A percentile compares a stretch with the other conserved stretches of the same genome.
These are phyloP conservation scores for Thelonectria blattea DNA, from an alignment of 2,329 filamentous ascomycete species.

Conservation along the genomic window DNA sequence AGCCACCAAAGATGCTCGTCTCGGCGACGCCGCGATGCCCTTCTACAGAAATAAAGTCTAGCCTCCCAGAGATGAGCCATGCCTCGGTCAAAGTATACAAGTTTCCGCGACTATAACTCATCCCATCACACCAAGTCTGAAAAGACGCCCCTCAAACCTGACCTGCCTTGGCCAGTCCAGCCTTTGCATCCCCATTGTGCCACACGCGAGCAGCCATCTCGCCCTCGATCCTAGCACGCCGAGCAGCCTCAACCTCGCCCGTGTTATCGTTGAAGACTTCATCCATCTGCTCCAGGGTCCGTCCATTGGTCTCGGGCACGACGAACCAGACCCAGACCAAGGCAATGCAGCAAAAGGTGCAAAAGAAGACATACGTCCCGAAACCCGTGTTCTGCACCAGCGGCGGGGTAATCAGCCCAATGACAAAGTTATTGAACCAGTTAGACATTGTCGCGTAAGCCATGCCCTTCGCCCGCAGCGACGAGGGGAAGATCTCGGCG, in stretches of 20 bases:
- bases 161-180: not conserved
- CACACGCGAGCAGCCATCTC: slow-evolving; percentile 1
- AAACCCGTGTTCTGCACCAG: slow-evolving; percentile 57
- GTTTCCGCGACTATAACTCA: no score
- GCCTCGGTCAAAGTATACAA: no score
- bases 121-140: not conserved
- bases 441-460: not conserved
- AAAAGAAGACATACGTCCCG: slow-evolving; percentile 66
- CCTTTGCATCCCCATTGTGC: slow-evolving; percentile 11
- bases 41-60: no score
- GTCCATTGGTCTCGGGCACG: slow-evolving; percentile 63
- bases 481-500: slow-evolving; percentile 6
- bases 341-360: slow-evolving; percentile 64
- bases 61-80: no score
- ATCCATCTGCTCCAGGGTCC: slow-evolving; percentile 62
- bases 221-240: slow-evolving; percentile 5
- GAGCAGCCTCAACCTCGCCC: slow-evolving; percentile 27
- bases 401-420: slow-evolving; percentile 40
- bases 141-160: not conserved
- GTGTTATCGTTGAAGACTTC: slow-evolving; percentile 39
- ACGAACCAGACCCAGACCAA: slow-evolving; percentile 56
- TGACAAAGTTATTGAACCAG: slow-evolving; percentile 15
- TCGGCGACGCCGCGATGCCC: no score
- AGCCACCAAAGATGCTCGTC: no score
- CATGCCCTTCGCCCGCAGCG: slow-evolving; percentile 12